Evolutionary conservation across 2,329 filamentous ascomycete genomes (phyloP), one percentile per base, ranked within the genome.

Genomic region (Fragosphaeria purpurea): DNA sequence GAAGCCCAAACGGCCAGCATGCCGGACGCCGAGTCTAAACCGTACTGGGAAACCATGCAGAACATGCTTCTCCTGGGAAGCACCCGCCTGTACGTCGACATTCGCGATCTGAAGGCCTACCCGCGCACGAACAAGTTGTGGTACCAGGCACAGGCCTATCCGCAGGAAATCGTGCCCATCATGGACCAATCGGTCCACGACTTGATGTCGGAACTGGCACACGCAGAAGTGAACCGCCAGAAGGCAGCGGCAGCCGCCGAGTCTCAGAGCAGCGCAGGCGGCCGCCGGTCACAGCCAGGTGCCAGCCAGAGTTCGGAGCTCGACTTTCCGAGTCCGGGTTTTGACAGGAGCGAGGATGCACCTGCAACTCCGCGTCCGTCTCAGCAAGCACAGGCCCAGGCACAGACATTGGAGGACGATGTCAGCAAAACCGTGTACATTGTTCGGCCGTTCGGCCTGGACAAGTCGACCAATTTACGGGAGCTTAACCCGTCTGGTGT

Each of bases 141-240:
- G 87, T 87, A 97, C 65, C 94, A 98, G 67, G 74, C 94, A 52
- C 88, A 95, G 64, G 84, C 86, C 11, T 98, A 96, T 62, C 93
- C 93, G 0, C 89, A 93, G 62, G 93, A 98, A 75, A 90, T 98
- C 48, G 86, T 98, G 43, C 90, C 91, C 3, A 76, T 97, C 44
- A 95, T 98, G 85, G 94, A 98, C 75, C 88, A 95, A 66, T 83
- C 83, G 6, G 80, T 96, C 47, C 94, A 95, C 63, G 91, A 98
- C 68, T 76, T 88, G 49, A 95, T 97, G 84, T 80, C 93, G 31
- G 90, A 95, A 62, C 71, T 97, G 46, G 89, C 91, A 1, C 80
- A 86, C 55, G 83, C 84, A 53, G 85, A 94, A 60, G 87, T 86
- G 75, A 74, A 83, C 37, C 80, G 80, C 53, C 76, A 85, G 62